Conservation (phyloP, 140 eudicot genomes). For the Cichorium intybus region DNA sequence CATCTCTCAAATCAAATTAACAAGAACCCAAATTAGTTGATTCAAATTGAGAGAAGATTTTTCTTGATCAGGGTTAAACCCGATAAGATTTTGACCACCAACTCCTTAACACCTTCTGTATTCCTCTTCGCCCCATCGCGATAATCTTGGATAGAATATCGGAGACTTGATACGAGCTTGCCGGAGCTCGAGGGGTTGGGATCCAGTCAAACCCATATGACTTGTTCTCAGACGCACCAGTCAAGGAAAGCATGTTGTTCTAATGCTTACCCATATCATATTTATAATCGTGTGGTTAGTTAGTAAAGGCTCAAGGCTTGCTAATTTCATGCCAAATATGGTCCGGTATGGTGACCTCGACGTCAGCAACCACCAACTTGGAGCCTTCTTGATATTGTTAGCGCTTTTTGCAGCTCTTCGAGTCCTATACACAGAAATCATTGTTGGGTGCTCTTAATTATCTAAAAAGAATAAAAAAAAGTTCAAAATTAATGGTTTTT, state of each 20-base stretch:
- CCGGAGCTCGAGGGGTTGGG: conserved; percentile 60
- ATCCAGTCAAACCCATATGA: conserved; percentile 59
- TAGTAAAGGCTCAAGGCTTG: conserved; percentile 43
- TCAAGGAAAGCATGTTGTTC: too few relatives aligned
- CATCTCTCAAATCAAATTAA: too few relatives aligned
- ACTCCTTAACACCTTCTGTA: conserved; percentile 33
- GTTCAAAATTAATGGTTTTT: not conserved
- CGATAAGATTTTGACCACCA: conserved; percentile 42
- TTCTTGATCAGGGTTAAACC: too few relatives aligned
- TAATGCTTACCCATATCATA: too few relatives aligned
- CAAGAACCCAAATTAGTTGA: too few relatives aligned
- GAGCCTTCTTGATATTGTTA: conserved; percentile 31
- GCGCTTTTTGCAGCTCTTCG: conserved; percentile 35
- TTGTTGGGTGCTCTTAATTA: not conserved
- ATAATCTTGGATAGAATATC: conserved; percentile 41
- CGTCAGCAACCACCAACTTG: conserved; percentile 4
- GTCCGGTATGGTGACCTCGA: conserved; percentile 41
- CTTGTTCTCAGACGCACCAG: conserved; percentile 64
- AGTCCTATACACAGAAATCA: conserved; percentile 49
- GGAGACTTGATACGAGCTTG: conserved; percentile 45
- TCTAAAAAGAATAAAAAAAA: not conserved
- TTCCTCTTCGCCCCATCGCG: conserved; percentile 19
- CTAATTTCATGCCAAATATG: conserved; percentile 34
- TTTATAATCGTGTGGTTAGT: conserved; percentile 57
- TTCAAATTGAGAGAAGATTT: too few relatives aligned